Base-by-base conservation (phyloP, 768 basidiomycete genomes). In the Lactarius vividus region DNA sequence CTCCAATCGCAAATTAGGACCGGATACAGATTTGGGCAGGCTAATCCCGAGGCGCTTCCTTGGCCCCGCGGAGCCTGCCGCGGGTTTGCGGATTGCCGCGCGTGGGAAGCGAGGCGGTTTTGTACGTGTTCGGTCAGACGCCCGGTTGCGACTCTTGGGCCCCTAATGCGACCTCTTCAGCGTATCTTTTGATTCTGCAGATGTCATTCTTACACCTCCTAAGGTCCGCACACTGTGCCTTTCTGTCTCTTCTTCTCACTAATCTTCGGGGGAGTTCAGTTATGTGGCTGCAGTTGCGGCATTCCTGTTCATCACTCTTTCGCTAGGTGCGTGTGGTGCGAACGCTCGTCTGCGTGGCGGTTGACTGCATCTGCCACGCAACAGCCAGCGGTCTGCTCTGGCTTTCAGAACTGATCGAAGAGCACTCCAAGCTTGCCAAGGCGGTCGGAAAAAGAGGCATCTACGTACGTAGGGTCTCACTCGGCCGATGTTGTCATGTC, bases 401-500 rank as follows among this genome's bases (percentile, higher is more conserved):
- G 82, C 79, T 96, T 37, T 95, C 96, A 2, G 96, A 98, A 75
- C 76, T 98, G 37, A 98, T 98, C 68, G 96, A 98, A 76, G 96
- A 98, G 74, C 89, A 96, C 74, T 88, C 94, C 15, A 85, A 84
- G 55, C 73, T 84, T 63, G 91, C 97, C 15, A 99, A 98, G 78
- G 70, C 78, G 0, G 74, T 94, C 28, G 97, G 97, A 1, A 88
- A 93, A 75, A 80, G 91, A 69, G 84, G 86, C n/a, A 93, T 92
- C 67, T 95, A 93, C 77, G 96, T 96, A 74, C 70, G 93, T 82
- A 4, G 11, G 13, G 16, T 13, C 5, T 16, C 42, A 13, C 6
- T 18, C 29, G 31, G 4, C 3, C 16, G 3, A 16, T 29, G 18
- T 31, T 31, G 53, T 28, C 28, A 29, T 16, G 11, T 55, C 28